Base-by-base conservation (phyloP, 768 basidiomycete genomes). In the Zangia roseola region DNA sequence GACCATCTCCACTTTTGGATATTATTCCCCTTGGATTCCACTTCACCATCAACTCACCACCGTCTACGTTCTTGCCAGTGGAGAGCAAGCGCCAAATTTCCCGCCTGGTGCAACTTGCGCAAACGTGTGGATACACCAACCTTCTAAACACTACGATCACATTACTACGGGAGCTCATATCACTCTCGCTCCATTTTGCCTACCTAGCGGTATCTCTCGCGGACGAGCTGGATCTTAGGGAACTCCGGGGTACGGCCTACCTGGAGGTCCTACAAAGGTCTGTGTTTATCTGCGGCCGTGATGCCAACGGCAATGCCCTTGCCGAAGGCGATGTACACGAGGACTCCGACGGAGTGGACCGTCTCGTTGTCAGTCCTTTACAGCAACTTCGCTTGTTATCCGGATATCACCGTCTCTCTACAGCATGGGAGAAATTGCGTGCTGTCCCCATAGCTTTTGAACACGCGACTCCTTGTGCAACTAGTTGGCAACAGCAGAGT, bases 171-270 rank as follows among this genome's bases (percentile, higher is more conserved):
- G 77, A 81, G 56, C 72, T 86, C 45, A 86, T 88, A 83, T 67
- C 69, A 34, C 69, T 67, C 25, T 86, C 84, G 3, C 65, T 83
- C 39, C 79, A 80, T 52, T 86, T 86, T 58, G 84, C 86, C 6
- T 84, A 84, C 60, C 73, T 87, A 40, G 84, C 85, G 4, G 84
- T 89, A 82, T 75, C 77, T 7, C 76, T 89, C 20, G 80, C 84
- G 4, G 86, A 89, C 57, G 86, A 89, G 50, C 74, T 88, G 24
- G 69, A 82, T 56, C 69, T 89, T 42, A 73, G 78, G 31, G 67
- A 72, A 1, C 70, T 89, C 34, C 75, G 80, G 31, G 86, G 87
- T 25, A 71, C 75, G 1, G 85, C 84, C 34, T 89, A 88, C 65
- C 71, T 86, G 46, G 83, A 84, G 63, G 81, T 87, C n/a, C 81